A percentile compares a stretch with the other conserved stretches of the same genome.
Evolutionary conservation across 2,329 filamentous ascomycete genomes (phyloP).

Genomic region (Teratosphaeria nubilosa): DNA sequence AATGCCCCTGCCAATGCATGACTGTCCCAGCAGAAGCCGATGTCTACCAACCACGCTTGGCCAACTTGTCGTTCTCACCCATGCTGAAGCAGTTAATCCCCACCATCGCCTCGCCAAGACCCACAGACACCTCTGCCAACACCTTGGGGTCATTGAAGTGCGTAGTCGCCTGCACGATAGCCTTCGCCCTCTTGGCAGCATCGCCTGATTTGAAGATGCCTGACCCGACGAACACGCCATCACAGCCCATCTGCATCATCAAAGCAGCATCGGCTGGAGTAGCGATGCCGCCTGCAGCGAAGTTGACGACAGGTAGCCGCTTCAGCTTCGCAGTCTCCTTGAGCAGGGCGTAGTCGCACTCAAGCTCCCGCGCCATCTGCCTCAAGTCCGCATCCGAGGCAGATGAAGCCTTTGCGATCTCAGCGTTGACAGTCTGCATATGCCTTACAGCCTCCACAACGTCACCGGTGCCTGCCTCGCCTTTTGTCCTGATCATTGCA

Average conservation of each 20-base stretch:
- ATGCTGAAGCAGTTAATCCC: constrained; percentile 80
- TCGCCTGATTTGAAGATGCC: constrained; percentile 97
- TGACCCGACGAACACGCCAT: constrained; percentile 92
- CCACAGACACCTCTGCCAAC: constrained; percentile 75
- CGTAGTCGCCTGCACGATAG: constrained; percentile 88
- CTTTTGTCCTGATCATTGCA: constrained; percentile 98
- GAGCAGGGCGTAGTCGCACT: constrained; percentile 66
- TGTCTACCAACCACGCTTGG: constrained; percentile 67
- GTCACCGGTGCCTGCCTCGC: constrained; percentile 93
- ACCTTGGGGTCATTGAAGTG: constrained; percentile 80
- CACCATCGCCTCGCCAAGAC: constrained; percentile 95
- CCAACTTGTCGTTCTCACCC: constrained; percentile 70
- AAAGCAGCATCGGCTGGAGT: constrained; percentile 93
- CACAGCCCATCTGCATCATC: constrained; percentile 98
- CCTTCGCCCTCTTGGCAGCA: constrained; percentile 78
- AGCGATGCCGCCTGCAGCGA: constrained; percentile 97
- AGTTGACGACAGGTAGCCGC: constrained; percentile 90
- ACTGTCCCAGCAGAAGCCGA: too few relatives aligned
- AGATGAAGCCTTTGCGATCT: constrained; percentile 62
- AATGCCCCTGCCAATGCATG: background rate
- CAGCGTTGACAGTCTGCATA: constrained; percentile 78
- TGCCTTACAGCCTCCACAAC: constrained; percentile 94
- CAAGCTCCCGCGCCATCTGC: constrained; percentile 70
- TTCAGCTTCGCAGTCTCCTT: constrained; percentile 80
- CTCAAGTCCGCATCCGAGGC: constrained; percentile 65